Evolutionary conservation across 2,329 filamentous ascomycete genomes (phyloP).

Genomic region (Fusarium sp.): DNA sequence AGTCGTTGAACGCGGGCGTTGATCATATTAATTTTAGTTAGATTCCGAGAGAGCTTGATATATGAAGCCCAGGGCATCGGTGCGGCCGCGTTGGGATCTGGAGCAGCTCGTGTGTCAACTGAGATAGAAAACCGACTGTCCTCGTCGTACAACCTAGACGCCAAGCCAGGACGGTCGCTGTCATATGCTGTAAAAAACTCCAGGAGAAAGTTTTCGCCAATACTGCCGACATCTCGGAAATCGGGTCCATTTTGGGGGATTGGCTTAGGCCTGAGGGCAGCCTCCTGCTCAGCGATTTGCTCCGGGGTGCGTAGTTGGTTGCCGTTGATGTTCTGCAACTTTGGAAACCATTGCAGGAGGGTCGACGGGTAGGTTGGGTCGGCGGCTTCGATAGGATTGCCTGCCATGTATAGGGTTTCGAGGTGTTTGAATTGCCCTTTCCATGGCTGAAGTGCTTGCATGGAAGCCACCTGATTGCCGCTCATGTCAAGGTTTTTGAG

Average conservation of each 20-base stretch:
- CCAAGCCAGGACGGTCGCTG: conserved; percentile 71
- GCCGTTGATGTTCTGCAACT: conserved; percentile 80
- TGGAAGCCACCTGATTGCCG: conserved; percentile 78
- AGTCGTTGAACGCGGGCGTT: conserved; percentile 72
- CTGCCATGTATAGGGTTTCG: conserved; percentile 81
- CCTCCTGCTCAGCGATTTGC: conserved; percentile 68
- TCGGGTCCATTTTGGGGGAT: conserved; percentile 72
- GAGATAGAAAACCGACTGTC: conserved; percentile 80
- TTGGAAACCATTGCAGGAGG: conserved; percentile 84
- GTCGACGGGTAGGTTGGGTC: conserved; percentile 73
- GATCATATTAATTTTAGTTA: conserved; percentile 73
- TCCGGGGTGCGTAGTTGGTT: conserved; percentile 78
- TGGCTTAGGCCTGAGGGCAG: conserved; percentile 63
- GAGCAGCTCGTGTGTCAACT: conserved; percentile 71
- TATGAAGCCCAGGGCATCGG: conserved; percentile 77
- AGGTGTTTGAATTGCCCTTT: conserved; percentile 81
- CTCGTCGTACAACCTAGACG: conserved; percentile 78
- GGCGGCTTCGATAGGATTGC: conserved; percentile 76
- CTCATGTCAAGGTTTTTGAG: conserved; percentile 91
- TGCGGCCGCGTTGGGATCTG: conserved; percentile 55
- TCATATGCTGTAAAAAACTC: conserved; percentile 82
- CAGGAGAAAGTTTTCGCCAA: conserved; percentile 80
- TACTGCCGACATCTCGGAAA: conserved; percentile 78
- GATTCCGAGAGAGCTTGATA: conserved; percentile 81
- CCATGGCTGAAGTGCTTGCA: conserved; percentile 79